phyloP scores from a whole-genome alignment of 2,329 filamentous ascomycete genomes.

The Raffaelea albimanens region DNA sequence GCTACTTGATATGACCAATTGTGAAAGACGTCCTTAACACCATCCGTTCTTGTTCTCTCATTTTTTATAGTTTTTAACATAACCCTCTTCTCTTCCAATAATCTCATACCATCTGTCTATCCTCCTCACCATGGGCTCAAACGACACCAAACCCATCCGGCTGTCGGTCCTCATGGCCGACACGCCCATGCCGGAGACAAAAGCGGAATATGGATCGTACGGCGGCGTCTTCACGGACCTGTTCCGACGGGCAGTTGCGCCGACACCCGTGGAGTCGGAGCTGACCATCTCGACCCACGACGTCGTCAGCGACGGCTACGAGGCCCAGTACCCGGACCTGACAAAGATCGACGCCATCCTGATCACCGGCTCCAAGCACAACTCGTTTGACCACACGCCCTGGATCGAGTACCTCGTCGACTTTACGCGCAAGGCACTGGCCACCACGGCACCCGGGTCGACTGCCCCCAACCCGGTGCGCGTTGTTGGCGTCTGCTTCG shows the following conservation, averaged over 20 bases:
- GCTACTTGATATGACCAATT: too few species aligned
- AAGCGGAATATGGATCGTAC: slow-evolving; percentile 61
- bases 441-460: slow-evolving; percentile 22
- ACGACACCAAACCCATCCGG: slow-evolving; percentile 34
- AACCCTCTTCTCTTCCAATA: neutral
- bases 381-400: slow-evolving; percentile 61
- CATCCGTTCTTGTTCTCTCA: too few species aligned
- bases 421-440: slow-evolving; percentile 42
- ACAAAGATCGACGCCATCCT: slow-evolving; percentile 73
- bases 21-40: too few species aligned
- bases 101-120: neutral
- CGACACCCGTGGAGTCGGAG: slow-evolving; percentile 31
- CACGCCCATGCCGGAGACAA: slow-evolving; percentile 56
- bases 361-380: slow-evolving; percentile 66
- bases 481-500: slow-evolving; percentile 77
- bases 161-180: slow-evolving; percentile 88
- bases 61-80: neutral
- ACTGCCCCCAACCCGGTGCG: slow-evolving; percentile 51
- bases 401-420: slow-evolving; percentile 72
- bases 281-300: slow-evolving; percentile 59
- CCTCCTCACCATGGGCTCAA: slow-evolving; percentile 16
- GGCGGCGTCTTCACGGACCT: slow-evolving; percentile 58
- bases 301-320: slow-evolving; percentile 53
- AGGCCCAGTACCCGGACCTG: slow-evolving; percentile 55
- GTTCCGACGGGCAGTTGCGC: slow-evolving; percentile 41